Evolutionary conservation across 2,329 filamentous ascomycete species (phyloP).

Genomic region (Diaporthe vexans): DNA sequence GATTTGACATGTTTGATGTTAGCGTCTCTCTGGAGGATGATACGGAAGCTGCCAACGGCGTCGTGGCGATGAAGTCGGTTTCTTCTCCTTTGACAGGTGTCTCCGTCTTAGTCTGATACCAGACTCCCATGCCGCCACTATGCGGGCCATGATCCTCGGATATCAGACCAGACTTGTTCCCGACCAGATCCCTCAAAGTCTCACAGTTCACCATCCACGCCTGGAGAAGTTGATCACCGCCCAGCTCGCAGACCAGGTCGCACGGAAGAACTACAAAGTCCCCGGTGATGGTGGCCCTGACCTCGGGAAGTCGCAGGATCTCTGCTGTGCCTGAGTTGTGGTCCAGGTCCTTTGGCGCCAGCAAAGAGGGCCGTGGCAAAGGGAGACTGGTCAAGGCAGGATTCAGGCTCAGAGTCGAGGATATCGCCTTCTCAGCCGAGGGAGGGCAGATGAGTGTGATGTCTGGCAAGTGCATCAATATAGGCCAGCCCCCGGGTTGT

Average conservation of each 20-base stretch:
- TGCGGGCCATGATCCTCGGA: constrained; percentile 52
- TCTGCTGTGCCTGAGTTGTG: constrained; percentile 92
- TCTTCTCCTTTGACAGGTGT: constrained; percentile 89
- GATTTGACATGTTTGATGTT: constrained; percentile 77
- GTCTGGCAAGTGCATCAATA: constrained; percentile 55
- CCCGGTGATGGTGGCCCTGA: constrained; percentile 81
- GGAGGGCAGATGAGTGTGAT: constrained; percentile 75
- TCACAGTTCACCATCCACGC: constrained; percentile 92
- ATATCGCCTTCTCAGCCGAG: constrained; percentile 76
- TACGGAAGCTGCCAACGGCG: constrained; percentile 73
- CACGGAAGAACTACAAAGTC: constrained; percentile 95
- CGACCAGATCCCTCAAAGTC: constrained; percentile 74
- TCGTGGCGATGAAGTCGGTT: constrained; percentile 89
- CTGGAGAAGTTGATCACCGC: constrained; percentile 85
- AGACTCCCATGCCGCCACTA: constrained; percentile 88
- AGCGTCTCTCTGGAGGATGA: constrained; percentile 75
- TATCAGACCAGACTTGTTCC: constrained; percentile 54
- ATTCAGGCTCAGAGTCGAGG: constrained; percentile 80
- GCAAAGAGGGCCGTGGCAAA: constrained; percentile 78
- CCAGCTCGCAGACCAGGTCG: constrained; percentile 91
- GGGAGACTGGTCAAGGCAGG: constrained; percentile 82
- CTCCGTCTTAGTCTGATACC: constrained; percentile 87
- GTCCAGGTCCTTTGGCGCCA: constrained; percentile 82
- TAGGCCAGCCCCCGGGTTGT: background rate
- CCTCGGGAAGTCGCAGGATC: constrained; percentile 85